Evolutionary conservation across 345 rosid species (phyloP).

Genomic region (Microcos paniculata): DNA sequence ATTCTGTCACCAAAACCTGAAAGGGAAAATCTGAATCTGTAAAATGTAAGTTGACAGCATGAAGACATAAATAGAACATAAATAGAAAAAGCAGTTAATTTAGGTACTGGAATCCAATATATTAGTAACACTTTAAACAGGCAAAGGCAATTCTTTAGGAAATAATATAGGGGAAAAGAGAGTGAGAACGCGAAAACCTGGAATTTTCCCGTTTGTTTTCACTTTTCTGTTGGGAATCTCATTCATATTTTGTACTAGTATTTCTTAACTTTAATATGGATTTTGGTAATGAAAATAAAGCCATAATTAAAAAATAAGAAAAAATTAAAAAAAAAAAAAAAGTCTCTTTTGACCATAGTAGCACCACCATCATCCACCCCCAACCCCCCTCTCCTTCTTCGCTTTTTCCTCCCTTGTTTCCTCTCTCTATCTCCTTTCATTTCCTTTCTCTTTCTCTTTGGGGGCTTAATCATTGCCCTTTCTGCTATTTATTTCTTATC

Average conservation of each 20-base stretch:
- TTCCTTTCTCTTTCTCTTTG: neutral
- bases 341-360: neutral
- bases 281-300: neutral
- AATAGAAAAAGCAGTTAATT: neutral
- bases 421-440: slow-evolving; percentile 4
- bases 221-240: neutral
- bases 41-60: neutral
- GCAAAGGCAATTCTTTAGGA: neutral
- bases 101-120: neutral
- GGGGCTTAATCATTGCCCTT: neutral
- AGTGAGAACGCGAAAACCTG: too few relatives aligned
- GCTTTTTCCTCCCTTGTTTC: slow-evolving; percentile 13
- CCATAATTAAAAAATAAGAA: neutral
- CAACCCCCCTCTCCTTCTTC: neutral
- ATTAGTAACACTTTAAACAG: neutral
- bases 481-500: neutral
- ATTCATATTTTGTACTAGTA: too few relatives aligned
- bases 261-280: neutral
- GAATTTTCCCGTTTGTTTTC: neutral
- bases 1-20: neutral
- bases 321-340: neutral
- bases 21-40: neutral
- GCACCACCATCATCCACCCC: neutral
- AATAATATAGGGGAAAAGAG: too few relatives aligned
- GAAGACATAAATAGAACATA: neutral